A percentile compares a stretch with the other conserved stretches of the same genome.
phyloP scores from a whole-genome alignment of 1,284 basidiomycete species.

The Meripilus lineatus region DNA sequence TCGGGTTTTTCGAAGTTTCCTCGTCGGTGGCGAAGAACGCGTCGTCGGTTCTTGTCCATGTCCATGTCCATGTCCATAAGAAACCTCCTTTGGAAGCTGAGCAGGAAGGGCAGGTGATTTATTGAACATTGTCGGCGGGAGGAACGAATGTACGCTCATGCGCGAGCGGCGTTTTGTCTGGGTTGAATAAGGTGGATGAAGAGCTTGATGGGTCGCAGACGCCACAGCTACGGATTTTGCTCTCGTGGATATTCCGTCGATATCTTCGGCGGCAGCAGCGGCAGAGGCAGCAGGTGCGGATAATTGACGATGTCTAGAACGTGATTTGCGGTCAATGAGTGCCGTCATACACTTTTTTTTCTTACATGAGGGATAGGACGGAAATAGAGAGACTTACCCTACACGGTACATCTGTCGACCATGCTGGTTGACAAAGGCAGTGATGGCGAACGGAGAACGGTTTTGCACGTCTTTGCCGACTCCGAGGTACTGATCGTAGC shows the following conservation, averaged over 20 bases:
- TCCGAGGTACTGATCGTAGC: conserved; percentile 62
- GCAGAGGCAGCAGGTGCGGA: conserved; percentile 45
- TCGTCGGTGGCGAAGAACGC: conserved; percentile 32
- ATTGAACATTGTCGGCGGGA: conserved; percentile 50
- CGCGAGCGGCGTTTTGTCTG: conserved; percentile 48
- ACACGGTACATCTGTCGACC: conserved; percentile 71
- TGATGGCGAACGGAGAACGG: conserved; percentile 76
- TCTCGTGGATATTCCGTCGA: conserved; percentile 17
- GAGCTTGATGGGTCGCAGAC: conserved; percentile 11
- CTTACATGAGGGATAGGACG: too few species aligned
- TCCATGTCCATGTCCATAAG: conserved; percentile 3
- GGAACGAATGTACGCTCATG: conserved; percentile 63
- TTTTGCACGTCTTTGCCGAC: conserved; percentile 58
- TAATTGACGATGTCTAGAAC: conserved; percentile 39
- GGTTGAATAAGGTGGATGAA: conserved; percentile 14
- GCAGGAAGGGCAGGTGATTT: conserved; percentile 23
- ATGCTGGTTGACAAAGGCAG: conserved; percentile 72
- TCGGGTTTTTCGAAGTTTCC: conserved; percentile 61
- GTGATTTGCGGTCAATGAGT: conserved; percentile 7
- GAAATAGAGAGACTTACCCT: conserved; percentile 43
- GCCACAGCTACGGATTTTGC: conserved; percentile 11
- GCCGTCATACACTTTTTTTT: conserved; percentile 8
- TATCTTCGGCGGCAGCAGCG: conserved; percentile 26
- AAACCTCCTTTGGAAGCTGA: conserved; percentile 16
- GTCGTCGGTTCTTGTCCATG: conserved; percentile 20